Conservation (phyloP, 2,329 filamentous ascomycete genomes). For the Trichoderma sp. region DNA sequence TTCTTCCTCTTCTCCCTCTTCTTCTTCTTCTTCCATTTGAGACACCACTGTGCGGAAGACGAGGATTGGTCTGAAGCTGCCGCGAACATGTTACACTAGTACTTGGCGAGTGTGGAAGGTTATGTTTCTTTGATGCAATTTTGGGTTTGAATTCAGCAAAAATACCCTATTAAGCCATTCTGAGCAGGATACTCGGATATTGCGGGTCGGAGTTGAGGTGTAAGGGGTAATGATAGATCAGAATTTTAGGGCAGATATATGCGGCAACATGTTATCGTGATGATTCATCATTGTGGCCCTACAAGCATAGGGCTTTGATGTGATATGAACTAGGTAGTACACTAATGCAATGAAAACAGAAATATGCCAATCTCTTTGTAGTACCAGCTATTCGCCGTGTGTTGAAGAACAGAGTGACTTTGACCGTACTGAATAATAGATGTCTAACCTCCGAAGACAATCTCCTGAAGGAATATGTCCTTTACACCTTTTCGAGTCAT, state of each 20-base stretch:
- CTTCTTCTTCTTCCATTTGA: background rate
- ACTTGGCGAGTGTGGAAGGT: background rate
- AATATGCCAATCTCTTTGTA: no score
- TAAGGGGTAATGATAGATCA: background rate
- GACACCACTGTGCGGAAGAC: background rate
- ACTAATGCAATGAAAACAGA: background rate
- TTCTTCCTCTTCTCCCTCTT: background rate
- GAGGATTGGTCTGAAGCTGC: background rate
- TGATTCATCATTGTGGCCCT: background rate
- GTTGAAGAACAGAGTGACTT: background rate
- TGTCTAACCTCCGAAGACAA: background rate
- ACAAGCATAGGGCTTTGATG: background rate
- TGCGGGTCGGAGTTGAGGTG: background rate
- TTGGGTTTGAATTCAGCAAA: background rate
- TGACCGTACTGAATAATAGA: background rate
- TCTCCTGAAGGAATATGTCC: background rate
- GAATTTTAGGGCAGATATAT: background rate
- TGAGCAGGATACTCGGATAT: background rate
- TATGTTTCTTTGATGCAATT: background rate
- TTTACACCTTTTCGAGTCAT: background rate
- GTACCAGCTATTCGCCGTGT: background rate
- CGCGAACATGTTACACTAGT: background rate
- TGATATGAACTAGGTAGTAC: constrained; percentile 26
- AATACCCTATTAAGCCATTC: background rate
- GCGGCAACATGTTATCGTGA: background rate